These are phyloP conservation scores for Solanum piurae DNA, from an alignment of 257 asterid species.

Conservation along the genomic window DNA sequence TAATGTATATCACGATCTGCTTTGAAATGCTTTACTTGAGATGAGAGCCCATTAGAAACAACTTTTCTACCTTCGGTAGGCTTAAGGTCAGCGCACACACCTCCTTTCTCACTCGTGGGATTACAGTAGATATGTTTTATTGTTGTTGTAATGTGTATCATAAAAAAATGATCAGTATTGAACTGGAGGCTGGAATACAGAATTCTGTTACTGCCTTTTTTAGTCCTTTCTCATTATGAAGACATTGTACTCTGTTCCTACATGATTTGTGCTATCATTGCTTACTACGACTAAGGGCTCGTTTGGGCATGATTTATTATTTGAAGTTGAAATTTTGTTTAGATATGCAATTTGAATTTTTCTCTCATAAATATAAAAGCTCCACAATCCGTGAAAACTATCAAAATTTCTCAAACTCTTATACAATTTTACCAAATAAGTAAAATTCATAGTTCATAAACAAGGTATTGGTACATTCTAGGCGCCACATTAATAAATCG, in stretches of 20 bases:
- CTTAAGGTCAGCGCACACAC: not conserved
- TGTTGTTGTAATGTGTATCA: not conserved
- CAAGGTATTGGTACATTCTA: not conserved
- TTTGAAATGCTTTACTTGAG: not conserved
- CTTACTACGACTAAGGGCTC: not conserved
- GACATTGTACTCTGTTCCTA: not conserved
- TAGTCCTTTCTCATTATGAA: not conserved
- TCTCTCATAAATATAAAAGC: not conserved
- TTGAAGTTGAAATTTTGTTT: not conserved
- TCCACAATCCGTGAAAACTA: not conserved
- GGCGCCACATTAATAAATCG: too few species aligned
- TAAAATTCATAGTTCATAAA: not conserved
- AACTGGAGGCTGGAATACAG: not conserved
- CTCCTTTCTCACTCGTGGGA: not conserved
- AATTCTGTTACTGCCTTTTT: not conserved
- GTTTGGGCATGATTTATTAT: not conserved
- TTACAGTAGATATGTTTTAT: not conserved
- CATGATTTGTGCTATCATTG: not conserved
- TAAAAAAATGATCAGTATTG: not conserved
- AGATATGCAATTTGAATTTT: accelerated
- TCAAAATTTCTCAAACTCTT: not conserved
- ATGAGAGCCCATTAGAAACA: not conserved
- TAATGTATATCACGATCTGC: not conserved
- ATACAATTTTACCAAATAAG: not conserved
- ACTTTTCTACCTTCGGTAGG: not conserved